Conservation (phyloP, 805 yeast species). For the Saccharomycopsis sp. region DNA sequence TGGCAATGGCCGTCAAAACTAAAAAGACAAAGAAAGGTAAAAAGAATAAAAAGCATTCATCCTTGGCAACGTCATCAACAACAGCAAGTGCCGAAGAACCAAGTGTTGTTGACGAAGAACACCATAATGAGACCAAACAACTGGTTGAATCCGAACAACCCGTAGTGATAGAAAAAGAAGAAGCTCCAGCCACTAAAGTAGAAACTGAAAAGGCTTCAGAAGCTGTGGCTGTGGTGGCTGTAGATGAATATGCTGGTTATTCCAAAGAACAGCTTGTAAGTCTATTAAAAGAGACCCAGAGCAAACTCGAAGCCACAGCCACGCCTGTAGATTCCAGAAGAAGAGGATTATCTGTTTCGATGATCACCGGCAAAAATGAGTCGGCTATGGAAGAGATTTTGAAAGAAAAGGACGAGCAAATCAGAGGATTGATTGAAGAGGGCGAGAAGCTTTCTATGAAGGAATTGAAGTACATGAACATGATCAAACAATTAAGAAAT, state of each 20-base stretch:
- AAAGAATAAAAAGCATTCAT: constrained; percentile 25
- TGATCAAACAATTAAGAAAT: constrained; percentile 55
- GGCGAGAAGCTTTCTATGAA: constrained; percentile 66
- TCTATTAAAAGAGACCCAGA: background rate
- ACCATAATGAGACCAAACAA: too few species aligned
- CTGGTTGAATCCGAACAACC: background rate
- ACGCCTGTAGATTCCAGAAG: background rate
- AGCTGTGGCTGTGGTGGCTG: background rate
- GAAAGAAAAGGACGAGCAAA: constrained; percentile 46
- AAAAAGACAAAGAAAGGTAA: constrained; percentile 30
- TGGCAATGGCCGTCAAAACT: constrained; percentile 71
- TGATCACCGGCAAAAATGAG: background rate
- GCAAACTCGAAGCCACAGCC: background rate
- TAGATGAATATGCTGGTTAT: background rate
- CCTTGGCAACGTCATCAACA: background rate
- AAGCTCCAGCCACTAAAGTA: too few species aligned
- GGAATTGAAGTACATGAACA: constrained; percentile 62
- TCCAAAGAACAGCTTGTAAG: background rate
- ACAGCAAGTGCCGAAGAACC: background rate
- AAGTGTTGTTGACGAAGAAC: background rate
- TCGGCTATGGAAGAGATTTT: constrained; percentile 9
- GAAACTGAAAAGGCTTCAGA: background rate
- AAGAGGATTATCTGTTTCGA: background rate
- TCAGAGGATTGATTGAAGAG: constrained; percentile 63
- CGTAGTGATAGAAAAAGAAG: background rate